Conservation (phyloP, 768 basidiomycete species). For the Hygrocybe coccinea region DNA sequence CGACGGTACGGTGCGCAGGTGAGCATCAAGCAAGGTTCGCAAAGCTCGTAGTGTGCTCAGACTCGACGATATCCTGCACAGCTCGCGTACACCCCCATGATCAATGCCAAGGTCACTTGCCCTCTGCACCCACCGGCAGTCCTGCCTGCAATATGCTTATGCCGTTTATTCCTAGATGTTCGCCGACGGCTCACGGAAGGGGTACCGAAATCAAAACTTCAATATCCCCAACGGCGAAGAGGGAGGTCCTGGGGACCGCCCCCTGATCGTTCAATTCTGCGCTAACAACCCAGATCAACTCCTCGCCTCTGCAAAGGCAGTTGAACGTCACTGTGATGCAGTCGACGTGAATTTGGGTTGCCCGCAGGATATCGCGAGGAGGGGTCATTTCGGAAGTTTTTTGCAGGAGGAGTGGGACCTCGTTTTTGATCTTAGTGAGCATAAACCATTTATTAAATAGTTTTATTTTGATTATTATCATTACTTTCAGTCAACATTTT, state of each 20-base stretch:
- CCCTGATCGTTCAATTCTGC: slow-evolving; percentile 90
- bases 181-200: slow-evolving; percentile 44
- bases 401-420: slow-evolving; percentile 94
- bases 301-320: slow-evolving; percentile 67
- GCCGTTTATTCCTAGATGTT: slow-evolving; percentile 49
- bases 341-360: slow-evolving; percentile 93
- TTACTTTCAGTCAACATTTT: slow-evolving; percentile 62
- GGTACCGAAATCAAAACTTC: slow-evolving; percentile 61
- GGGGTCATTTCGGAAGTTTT: slow-evolving; percentile 85
- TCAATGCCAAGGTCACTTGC: slow-evolving; percentile 72
- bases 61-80: no score
- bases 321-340: slow-evolving; percentile 83
- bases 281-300: slow-evolving; percentile 82
- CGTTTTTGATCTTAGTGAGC: slow-evolving; percentile 70
- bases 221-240: slow-evolving; percentile 73
- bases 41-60: no score
- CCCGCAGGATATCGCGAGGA: slow-evolving; percentile 90
- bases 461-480: neutral
- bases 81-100: slow-evolving; percentile 97
- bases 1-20: slow-evolving; percentile 81
- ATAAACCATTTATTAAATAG: neutral
- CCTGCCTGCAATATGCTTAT: neutral
- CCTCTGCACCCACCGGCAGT: neutral
- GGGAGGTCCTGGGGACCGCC: slow-evolving; percentile 73
- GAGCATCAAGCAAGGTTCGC: no score